Percentiles rank a stretch among this genome's conserved stretches.
Conservation (phyloP, 441 rosid genomes). For the Brassica balearica region DNA sequence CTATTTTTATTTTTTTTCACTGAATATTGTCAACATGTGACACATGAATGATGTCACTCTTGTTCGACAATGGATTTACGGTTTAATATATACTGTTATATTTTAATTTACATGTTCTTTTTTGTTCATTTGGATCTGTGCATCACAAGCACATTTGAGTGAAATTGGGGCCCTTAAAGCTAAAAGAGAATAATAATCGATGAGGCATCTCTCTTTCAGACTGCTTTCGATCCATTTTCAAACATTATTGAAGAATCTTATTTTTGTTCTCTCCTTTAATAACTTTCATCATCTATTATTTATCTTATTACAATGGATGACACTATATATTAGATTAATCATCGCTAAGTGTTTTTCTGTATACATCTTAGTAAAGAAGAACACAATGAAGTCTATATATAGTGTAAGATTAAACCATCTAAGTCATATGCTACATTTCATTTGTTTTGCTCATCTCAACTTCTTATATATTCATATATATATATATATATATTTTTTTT, state of each 20-base stretch:
- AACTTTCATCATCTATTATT: constrained; percentile 20
- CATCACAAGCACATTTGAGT: constrained; percentile 38
- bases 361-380: constrained; percentile 23
- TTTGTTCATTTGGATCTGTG: constrained; percentile 45
- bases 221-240: constrained; percentile 72
- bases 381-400: not conserved
- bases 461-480: no score
- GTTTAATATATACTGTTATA: not conserved
- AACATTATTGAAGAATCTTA: constrained; percentile 85
- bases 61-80: constrained; percentile 29
- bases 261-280: constrained; percentile 54
- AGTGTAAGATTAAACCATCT: not conserved
- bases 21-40: constrained; percentile 29
- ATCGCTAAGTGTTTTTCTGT: not conserved
- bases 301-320: constrained; percentile 4
- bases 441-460: not conserved
- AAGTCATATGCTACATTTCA: not conserved
- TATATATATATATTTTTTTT: no score
- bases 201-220: constrained; percentile 61
- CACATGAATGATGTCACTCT: constrained; percentile 44
- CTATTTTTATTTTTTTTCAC: not conserved
- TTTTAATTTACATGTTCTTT: constrained; percentile 20
- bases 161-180: constrained; percentile 60
- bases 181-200: constrained; percentile 63
- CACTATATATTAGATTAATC: not conserved